These are phyloP conservation scores for Fusarium paranaense DNA, from an alignment of 2,329 filamentous ascomycete genomes.

Conservation along the genomic window DNA sequence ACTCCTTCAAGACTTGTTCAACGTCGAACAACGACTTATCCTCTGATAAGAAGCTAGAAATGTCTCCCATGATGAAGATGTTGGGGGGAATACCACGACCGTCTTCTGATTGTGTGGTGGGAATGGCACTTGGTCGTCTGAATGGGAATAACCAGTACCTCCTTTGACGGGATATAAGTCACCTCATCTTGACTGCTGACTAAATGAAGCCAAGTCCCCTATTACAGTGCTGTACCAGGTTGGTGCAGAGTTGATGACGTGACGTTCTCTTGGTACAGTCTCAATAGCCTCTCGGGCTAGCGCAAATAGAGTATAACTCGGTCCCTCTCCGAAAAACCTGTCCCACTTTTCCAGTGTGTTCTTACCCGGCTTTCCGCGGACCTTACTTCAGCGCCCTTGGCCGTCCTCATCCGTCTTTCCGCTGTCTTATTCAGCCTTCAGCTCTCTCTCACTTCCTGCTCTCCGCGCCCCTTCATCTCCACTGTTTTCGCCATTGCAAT, in stretches of 20 bases:
- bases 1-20: constrained; percentile 65
- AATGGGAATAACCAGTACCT: neutral
- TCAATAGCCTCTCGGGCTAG: neutral
- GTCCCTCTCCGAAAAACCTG: neutral
- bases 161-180: neutral
- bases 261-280: neutral
- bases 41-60: neutral
- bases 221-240: too few species aligned
- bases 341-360: neutral
- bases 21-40: constrained; percentile 55
- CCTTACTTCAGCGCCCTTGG: neutral
- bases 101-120: neutral
- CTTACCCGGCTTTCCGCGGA: neutral
- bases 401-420: neutral
- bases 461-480: neutral
- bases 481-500: neutral
- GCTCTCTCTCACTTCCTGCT: neutral
- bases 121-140: neutral
- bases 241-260: neutral
- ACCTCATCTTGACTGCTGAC: neutral
- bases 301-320: neutral
- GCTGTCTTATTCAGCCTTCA: neutral
- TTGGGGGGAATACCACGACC: neutral
- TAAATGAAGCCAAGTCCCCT: neutral
- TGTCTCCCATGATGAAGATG: neutral